Evolutionary conservation across 177 flowering plant genomes (phyloP), one percentile per base, ranked within the genome.

Genomic region (Tripterygium wilfordii): DNA sequence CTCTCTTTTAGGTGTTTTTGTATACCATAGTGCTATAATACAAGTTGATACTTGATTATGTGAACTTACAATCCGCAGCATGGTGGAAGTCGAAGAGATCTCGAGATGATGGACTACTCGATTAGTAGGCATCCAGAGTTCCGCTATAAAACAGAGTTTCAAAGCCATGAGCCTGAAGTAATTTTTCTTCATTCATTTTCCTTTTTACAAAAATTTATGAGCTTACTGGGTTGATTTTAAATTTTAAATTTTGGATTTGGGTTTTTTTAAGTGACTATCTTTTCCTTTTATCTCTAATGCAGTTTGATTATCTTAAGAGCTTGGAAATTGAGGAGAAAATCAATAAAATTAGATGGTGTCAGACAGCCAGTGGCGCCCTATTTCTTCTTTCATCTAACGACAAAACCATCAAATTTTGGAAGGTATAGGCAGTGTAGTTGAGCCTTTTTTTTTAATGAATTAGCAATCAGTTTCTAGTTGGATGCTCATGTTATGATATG

Each of bases 301-400:
- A 82, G 89, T 82, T 82, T 71, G 89, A 82, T 56, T 82, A 82
- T 67, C 80, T 82, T 36, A 82, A 82, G 69, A 82, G 89, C 36
- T 71, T 82, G 79, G 89, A 82, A 48, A 82, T 82, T 44, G 89
- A 82, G 60, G 89, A 82, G 69, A 82, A 82, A 57, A 79, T 82
- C 55, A 82, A 82, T 66, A 82, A 79, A 67, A 82, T 82, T 49
- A 71, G 81, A 66, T 82, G 89, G 89, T 82, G 85, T 57, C 89
- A 82, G 42, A 60, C 76, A 48, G 77, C 89, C 21, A 82, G 79
- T 68, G 72, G 85, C 53, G 83, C 85, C 23, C 56, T 77, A 31
- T 82, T 79, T 71, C 83, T 82, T 44, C 64, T 82, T n/a, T 82
- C 89, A 8, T 77, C 89, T 9, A 82, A 82, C 67, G 89, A 82